A percentile compares a stretch with the other conserved stretches of the same genome.
Evolutionary conservation across 768 basidiomycete genomes (phyloP).

Genomic region (Termitomyces sp.): DNA sequence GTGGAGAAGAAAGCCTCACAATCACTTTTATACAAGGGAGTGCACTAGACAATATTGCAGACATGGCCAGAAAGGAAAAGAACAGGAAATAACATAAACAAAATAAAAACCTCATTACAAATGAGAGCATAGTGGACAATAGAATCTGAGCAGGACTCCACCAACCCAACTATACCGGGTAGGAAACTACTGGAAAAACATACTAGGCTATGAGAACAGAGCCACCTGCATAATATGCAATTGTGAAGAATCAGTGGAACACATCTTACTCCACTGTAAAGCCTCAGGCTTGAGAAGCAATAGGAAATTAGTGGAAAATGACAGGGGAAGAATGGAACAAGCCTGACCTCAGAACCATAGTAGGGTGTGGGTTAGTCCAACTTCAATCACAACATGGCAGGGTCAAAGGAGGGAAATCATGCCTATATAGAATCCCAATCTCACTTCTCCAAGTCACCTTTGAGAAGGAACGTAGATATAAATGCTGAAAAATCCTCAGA

Average conservation of each 20-base stretch:
- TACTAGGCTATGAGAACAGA: not conserved
- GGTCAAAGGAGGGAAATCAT: accelerated
- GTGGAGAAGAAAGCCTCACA: too few species aligned
- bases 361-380: not conserved
- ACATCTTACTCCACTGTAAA: not conserved
- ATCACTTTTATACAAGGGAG: too few species aligned
- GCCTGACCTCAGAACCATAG: not conserved
- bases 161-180: not conserved
- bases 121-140: too few species aligned
- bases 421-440: not conserved
- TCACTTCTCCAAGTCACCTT: too few species aligned
- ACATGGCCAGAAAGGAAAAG: too few species aligned
- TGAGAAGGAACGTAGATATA: too few species aligned
- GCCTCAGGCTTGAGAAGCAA: not conserved
- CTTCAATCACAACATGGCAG: not conserved
- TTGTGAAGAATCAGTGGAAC: not conserved
- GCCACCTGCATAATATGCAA: not conserved
- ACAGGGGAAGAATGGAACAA: not conserved
- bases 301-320: not conserved
- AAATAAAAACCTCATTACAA: too few species aligned
- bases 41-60: too few species aligned
- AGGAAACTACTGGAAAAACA: not conserved
- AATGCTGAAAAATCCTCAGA: too few species aligned
- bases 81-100: too few species aligned
- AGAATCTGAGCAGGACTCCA: too few species aligned